A percentile compares a stretch with the other conserved stretches of the same genome.
These are phyloP conservation scores for Leishmania tarentolae DNA, from an alignment of 208 protist species.

Conservation along the genomic window DNA sequence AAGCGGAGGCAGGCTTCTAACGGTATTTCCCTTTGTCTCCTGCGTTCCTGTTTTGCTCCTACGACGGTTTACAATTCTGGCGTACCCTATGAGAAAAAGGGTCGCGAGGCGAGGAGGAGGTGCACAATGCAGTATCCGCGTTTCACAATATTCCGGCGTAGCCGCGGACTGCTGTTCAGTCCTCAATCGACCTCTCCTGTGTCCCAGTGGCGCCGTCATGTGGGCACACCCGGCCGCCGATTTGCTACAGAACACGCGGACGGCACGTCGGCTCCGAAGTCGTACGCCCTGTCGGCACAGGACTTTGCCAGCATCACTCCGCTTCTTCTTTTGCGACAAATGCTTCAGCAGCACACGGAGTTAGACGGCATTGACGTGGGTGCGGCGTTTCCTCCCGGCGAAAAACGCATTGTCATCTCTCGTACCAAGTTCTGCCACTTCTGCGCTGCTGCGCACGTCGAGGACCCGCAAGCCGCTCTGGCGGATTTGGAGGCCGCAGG, in stretches of 20 bases:
- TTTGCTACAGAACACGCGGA: background rate
- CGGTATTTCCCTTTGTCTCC: too few species aligned
- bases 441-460: conserved; percentile 58
- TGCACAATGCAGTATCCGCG: background rate
- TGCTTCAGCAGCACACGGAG: conserved; percentile 53
- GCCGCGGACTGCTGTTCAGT: background rate
- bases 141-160: background rate
- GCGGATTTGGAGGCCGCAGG: conserved; percentile 47
- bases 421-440: conserved; percentile 53
- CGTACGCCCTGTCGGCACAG: conserved; percentile 1
- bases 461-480: conserved; percentile 46
- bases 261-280: background rate
- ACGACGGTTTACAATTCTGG: background rate
- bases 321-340: conserved; percentile 58
- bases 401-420: conserved; percentile 52
- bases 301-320: conserved; percentile 49
- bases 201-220: background rate
- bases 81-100: background rate
- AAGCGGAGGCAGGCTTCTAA: too few species aligned
- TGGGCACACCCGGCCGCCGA: background rate
- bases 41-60: background rate
- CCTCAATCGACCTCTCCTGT: background rate
- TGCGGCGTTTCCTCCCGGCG: conserved; percentile 9
- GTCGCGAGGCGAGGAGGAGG: background rate
- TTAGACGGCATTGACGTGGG: conserved; percentile 28